These are phyloP conservation scores for Naganishia kalamii DNA, from an alignment of 768 basidiomycete genomes.

Conservation along the genomic window DNA sequence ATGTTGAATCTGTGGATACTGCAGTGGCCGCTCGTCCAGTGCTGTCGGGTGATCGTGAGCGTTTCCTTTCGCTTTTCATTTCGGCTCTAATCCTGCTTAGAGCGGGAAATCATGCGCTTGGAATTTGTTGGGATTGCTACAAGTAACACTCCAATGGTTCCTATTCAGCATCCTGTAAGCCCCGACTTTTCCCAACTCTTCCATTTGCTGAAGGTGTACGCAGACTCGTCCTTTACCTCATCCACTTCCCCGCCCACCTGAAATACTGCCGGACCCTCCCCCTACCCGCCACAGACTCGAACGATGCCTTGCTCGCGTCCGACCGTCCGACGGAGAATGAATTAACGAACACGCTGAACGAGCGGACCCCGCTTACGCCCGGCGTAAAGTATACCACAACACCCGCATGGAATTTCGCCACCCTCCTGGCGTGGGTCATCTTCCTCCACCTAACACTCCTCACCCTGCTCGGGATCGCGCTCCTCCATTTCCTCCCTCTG, in stretches of 20 bases:
- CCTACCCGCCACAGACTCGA: slow-evolving; percentile 16
- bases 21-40: slow-evolving; percentile 73
- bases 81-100: neutral
- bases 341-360: slow-evolving; percentile 12
- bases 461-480: slow-evolving; percentile 57
- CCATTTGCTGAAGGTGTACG: neutral
- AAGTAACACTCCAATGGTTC: slow-evolving; percentile 75
- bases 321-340: neutral
- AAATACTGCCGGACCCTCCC: slow-evolving; percentile 54
- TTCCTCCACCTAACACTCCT: slow-evolving; percentile 63
- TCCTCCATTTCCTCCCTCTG: slow-evolving; percentile 33
- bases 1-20: slow-evolving; percentile 82
- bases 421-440: slow-evolving; percentile 66
- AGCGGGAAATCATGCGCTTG: neutral
- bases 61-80: neutral
- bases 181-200: neutral
- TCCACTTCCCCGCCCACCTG: slow-evolving; percentile 79
- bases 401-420: slow-evolving; percentile 69
- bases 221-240: slow-evolving; percentile 82
- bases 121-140: slow-evolving; percentile 68
- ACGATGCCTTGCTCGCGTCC: slow-evolving; percentile 23
- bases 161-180: slow-evolving; percentile 77
- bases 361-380: neutral
- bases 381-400: slow-evolving; percentile 50
- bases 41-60: slow-evolving; percentile 71